Conservation (phyloP, 2,329 filamentous ascomycete species). For the Penicillium occitanis region DNA sequence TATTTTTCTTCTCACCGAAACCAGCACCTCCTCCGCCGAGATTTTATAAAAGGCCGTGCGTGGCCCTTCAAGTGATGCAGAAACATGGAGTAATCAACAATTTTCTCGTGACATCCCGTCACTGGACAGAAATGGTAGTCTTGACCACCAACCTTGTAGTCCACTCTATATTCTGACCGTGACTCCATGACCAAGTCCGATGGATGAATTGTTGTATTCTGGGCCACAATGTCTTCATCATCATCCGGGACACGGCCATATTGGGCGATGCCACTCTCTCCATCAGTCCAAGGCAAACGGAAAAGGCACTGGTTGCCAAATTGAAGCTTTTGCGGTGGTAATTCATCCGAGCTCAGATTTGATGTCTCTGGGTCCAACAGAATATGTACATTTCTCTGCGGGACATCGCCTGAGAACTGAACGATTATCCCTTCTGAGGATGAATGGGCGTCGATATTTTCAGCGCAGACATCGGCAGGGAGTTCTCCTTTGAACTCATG, state of each 20-base stretch:
- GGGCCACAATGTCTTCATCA: conserved; percentile 10
- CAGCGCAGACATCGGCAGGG: not conserved
- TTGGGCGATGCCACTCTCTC: not conserved
- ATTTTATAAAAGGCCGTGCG: conserved; percentile 4
- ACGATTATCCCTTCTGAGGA: conserved; percentile 6
- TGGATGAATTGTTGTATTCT: conserved; percentile 10
- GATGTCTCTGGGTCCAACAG: not conserved
- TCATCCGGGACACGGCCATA: conserved; percentile 16
- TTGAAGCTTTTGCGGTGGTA: conserved; percentile 5
- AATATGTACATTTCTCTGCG: conserved; percentile 8
- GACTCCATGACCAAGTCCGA: conserved; percentile 6
- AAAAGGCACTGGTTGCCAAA: conserved; percentile 16
- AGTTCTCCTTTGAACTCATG: conserved; percentile 10
- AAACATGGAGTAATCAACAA: conserved; percentile 10
- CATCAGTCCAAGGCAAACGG: not conserved
- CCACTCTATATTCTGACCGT: not conserved
- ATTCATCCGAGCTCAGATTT: not conserved
- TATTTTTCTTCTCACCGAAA: not conserved
- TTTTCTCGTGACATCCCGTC: conserved; percentile 3
- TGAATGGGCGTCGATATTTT: not conserved
- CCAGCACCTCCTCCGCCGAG: conserved; percentile 13
- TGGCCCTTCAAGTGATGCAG: conserved; percentile 14
- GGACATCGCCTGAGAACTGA: conserved; percentile 10
- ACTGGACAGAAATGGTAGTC: conserved; percentile 16
- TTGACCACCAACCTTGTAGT: not conserved